Conservation (phyloP, 2,329 filamentous ascomycete species). For the Ceratocystis harringtonii region DNA sequence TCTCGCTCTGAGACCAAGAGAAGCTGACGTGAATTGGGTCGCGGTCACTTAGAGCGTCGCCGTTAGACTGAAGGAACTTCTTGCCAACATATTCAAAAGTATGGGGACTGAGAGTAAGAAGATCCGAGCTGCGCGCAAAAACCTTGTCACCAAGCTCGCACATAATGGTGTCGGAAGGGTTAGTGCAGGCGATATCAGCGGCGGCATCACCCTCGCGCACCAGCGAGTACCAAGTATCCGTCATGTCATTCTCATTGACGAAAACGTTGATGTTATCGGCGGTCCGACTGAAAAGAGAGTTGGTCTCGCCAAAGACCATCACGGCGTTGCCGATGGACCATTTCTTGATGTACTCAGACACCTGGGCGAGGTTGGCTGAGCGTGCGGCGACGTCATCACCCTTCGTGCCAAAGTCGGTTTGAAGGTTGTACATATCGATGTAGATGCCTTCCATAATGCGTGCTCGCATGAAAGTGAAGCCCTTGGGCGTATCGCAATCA, state of each 20-base stretch:
- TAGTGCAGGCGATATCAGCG: slow-evolving; percentile 35
- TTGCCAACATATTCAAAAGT: slow-evolving; percentile 39
- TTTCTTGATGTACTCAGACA: slow-evolving; percentile 40
- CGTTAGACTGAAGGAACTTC: slow-evolving; percentile 42
- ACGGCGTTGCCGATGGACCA: slow-evolving; percentile 46
- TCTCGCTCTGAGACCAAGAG: slow-evolving; percentile 27
- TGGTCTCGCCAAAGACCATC: slow-evolving; percentile 49
- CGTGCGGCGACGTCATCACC: slow-evolving; percentile 39
- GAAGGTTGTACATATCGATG: slow-evolving; percentile 51
- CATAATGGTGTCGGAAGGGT: slow-evolving; percentile 36
- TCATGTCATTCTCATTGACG: slow-evolving; percentile 35
- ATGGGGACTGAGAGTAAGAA: slow-evolving; percentile 33
- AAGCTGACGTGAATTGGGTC: slow-evolving; percentile 46
- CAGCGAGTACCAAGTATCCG: slow-evolving; percentile 45
- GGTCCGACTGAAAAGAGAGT: slow-evolving; percentile 46
- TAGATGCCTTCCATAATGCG: slow-evolving; percentile 33
- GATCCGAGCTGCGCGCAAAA: slow-evolving; percentile 39
- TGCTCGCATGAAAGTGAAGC: slow-evolving; percentile 51
- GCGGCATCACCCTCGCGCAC: slow-evolving; percentile 33
- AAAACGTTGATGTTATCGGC: slow-evolving; percentile 40
- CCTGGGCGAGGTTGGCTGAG: slow-evolving; percentile 43
- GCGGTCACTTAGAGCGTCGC: slow-evolving; percentile 47
- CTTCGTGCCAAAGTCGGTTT: slow-evolving; percentile 47
- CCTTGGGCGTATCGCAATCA: slow-evolving; percentile 55
- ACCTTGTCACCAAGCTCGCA: slow-evolving; percentile 57